Percentiles rank a stretch among this genome's conserved stretches.
These are phyloP conservation scores for Ceratocystis harringtonii DNA, from an alignment of 2,329 filamentous ascomycete genomes.

Conservation along the genomic window DNA sequence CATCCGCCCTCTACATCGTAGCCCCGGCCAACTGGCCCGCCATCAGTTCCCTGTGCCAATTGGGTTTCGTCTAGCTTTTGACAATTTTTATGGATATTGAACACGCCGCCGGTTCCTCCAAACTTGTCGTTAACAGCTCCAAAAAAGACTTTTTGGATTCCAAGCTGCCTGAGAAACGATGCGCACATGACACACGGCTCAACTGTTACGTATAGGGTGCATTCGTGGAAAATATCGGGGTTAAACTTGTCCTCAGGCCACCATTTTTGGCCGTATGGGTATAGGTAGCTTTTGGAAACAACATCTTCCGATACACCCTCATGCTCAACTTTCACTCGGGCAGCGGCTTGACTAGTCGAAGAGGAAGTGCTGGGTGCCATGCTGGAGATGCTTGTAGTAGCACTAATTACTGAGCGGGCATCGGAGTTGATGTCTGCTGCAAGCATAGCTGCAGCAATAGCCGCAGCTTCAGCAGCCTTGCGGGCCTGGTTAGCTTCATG, in stretches of 20 bases:
- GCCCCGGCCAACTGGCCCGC: slow-evolving; percentile 57
- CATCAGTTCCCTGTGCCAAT: slow-evolving; percentile 30
- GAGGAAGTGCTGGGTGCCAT: slow-evolving; percentile 14
- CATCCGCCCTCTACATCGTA: slow-evolving; percentile 78
- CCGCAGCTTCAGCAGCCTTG: slow-evolving; percentile 22
- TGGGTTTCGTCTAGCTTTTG: slow-evolving; percentile 16
- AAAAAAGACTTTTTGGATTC: slow-evolving; percentile 81
- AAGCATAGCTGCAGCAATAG: slow-evolving; percentile 26
- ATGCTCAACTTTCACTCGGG: slow-evolving; percentile 16
- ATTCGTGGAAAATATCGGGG: slow-evolving; percentile 34
- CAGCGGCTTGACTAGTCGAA: slow-evolving; percentile 10
- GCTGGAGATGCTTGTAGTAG: slow-evolving; percentile 10
- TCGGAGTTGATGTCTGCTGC: slow-evolving; percentile 11
- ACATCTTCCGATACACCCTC: slow-evolving; percentile 30
- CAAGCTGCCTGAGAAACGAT: slow-evolving; percentile 74
- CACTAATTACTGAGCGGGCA: slow-evolving; percentile 13
- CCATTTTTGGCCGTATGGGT: slow-evolving; percentile 43
- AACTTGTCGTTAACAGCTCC: slow-evolving; percentile 95
- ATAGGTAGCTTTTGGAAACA: slow-evolving; percentile 40
- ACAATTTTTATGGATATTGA: slow-evolving; percentile 52
- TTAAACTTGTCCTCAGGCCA: slow-evolving; percentile 16
- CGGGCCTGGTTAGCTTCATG: slow-evolving; percentile 19
- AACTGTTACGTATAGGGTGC: slow-evolving; percentile 84
- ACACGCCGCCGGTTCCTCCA: slow-evolving; percentile 85
- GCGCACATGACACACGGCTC: slow-evolving; percentile 99